phyloP scores from a whole-genome alignment of 805 yeast species.

The Peterozyma toletana region DNA sequence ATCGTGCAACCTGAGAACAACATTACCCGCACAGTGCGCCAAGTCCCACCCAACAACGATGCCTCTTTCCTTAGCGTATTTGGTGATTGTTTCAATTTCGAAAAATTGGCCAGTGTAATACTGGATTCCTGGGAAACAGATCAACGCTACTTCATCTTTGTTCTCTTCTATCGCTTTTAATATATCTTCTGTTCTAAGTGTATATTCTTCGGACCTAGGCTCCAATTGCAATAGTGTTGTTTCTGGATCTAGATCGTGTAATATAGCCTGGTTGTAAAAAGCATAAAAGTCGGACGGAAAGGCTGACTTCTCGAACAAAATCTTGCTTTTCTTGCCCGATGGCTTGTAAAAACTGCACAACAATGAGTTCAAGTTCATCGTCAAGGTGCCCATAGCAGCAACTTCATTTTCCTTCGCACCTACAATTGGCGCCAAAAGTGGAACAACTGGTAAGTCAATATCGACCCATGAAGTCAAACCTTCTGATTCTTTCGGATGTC shows the following conservation, averaged over 20 bases:
- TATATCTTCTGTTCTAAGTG: slow-evolving; percentile 58
- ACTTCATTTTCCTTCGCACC: slow-evolving; percentile 77
- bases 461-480: slow-evolving; percentile 72
- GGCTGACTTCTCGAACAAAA: slow-evolving; percentile 78
- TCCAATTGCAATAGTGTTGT: slow-evolving; percentile 56
- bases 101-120: slow-evolving; percentile 88
- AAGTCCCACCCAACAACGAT: slow-evolving; percentile 86
- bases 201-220: slow-evolving; percentile 53
- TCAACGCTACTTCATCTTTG: slow-evolving; percentile 58
- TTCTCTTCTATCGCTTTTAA: slow-evolving; percentile 44
- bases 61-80: slow-evolving; percentile 41
- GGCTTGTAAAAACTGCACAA: slow-evolving; percentile 74
- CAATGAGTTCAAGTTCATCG: slow-evolving; percentile 73
- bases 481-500: slow-evolving; percentile 41
- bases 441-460: slow-evolving; percentile 70
- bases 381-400: slow-evolving; percentile 81
- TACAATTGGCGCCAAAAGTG: slow-evolving; percentile 62
- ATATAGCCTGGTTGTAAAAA: slow-evolving; percentile 59
- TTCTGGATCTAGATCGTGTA: slow-evolving; percentile 46
- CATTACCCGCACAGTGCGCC: slow-evolving; percentile 93
- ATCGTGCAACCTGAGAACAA: slow-evolving; percentile 66
- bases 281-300: slow-evolving; percentile 93
- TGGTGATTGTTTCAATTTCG: slow-evolving; percentile 67
- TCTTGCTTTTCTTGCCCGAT: slow-evolving; percentile 46
- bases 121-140: slow-evolving; percentile 83